Conservation (phyloP, 192 early-diverging fungal species). For the Backusella westeae region DNA sequence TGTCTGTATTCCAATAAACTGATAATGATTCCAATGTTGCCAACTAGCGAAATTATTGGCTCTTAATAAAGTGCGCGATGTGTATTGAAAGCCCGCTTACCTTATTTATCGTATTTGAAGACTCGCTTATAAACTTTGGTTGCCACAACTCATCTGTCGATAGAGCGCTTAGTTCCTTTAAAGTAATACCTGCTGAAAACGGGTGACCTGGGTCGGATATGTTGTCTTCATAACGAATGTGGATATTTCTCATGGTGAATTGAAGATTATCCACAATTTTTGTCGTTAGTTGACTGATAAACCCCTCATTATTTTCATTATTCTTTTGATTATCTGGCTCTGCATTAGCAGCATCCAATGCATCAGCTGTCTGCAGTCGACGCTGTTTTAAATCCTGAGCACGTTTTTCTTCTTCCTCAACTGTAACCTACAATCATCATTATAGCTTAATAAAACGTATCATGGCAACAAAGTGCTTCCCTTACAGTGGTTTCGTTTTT, state of each 20-base stretch:
- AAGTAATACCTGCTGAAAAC: constrained; percentile 76
- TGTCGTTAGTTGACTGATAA: constrained; percentile 70
- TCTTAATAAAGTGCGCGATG: not conserved
- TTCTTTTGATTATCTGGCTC: constrained; percentile 9
- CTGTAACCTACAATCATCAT: constrained; percentile 12
- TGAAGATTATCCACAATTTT: constrained; percentile 91
- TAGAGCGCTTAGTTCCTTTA: constrained; percentile 76
- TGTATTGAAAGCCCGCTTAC: not conserved
- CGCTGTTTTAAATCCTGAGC: constrained; percentile 67
- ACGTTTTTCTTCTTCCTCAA: constrained; percentile 66
- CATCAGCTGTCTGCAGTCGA: constrained; percentile 61
- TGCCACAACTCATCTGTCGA: constrained; percentile 78
- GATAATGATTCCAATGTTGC: constrained; percentile 59
- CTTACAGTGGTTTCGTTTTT: constrained; percentile 54
- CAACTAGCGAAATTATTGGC: constrained; percentile 37
- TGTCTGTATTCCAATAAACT: constrained; percentile 74
- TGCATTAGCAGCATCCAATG: constrained; percentile 30
- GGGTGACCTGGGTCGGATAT: constrained; percentile 63
- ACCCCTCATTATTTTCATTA: constrained; percentile 50
- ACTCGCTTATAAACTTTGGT: constrained; percentile 64
- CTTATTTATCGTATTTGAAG: constrained; percentile 71
- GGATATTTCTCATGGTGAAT: constrained; percentile 80
- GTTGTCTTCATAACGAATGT: constrained; percentile 84
- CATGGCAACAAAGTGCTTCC: not conserved
- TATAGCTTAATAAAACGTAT: not conserved